phyloP scores from a whole-genome alignment of 805 yeast species.

The Yarrowia porcina region DNA sequence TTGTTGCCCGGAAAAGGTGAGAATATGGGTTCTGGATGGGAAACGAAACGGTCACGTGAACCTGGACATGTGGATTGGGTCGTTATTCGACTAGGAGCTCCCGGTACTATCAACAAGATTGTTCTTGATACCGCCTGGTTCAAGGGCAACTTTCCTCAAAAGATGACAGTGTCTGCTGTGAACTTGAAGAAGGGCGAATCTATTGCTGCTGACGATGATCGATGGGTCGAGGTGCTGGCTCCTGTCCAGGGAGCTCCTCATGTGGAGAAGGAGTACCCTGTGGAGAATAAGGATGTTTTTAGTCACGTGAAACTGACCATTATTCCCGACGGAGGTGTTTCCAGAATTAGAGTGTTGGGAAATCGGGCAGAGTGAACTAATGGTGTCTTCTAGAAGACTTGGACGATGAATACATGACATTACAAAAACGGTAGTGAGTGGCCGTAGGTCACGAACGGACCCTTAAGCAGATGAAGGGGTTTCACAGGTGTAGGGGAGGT shows the following conservation, averaged over 20 bases:
- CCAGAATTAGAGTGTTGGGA: conserved; percentile 83
- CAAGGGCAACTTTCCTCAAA: conserved; percentile 93
- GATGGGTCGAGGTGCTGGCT: conserved; percentile 65
- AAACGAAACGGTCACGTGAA: conserved; percentile 81
- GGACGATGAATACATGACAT: too few relatives aligned
- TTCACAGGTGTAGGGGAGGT: too few relatives aligned
- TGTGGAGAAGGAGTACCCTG: conserved; percentile 60
- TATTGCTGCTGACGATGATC: conserved; percentile 43
- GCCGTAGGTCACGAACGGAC: too few relatives aligned
- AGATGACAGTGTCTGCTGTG: conserved; percentile 64
- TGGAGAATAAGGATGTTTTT: conserved; percentile 34
- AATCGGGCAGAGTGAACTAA: conserved; percentile 26
- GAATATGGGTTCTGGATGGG: conserved; percentile 99
- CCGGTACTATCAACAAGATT: conserved; percentile 52
- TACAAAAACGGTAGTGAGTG: too few relatives aligned
- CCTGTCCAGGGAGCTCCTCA: conserved; percentile 80
- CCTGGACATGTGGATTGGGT: conserved; percentile 92
- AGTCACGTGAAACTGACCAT: conserved; percentile 77
- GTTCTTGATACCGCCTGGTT: conserved; percentile 89
- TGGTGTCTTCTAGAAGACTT: too few relatives aligned
- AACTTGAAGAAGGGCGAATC: conserved; percentile 38
- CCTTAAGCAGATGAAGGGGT: too few relatives aligned
- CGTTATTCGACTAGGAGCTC: conserved; percentile 71
- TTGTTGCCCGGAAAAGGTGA: conserved; percentile 90
- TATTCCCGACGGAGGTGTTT: conserved; percentile 96